phyloP scores from a whole-genome alignment of 805 yeast species.

The Kodamaea laetipori region DNA sequence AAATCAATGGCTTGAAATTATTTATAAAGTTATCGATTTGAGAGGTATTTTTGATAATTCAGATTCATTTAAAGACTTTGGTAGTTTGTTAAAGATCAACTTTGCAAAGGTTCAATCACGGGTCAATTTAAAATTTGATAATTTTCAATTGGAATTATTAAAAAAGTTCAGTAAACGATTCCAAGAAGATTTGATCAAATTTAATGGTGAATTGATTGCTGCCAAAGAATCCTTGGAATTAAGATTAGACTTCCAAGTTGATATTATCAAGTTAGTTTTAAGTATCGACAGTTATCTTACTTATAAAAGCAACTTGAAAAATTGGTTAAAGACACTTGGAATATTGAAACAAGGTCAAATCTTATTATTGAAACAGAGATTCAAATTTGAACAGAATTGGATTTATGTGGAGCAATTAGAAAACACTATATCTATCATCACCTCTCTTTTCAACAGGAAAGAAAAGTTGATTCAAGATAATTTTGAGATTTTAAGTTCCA shows the following conservation, averaged over 20 bases:
- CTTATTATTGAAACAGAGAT: slow-evolving; percentile 45
- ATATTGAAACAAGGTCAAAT: slow-evolving; percentile 31
- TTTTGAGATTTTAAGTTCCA: slow-evolving; percentile 42
- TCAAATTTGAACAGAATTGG: slow-evolving; percentile 55
- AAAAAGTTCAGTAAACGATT: slow-evolving; percentile 43
- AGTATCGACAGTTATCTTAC: slow-evolving; percentile 32
- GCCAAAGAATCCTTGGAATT: slow-evolving; percentile 31
- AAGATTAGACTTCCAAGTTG: slow-evolving; percentile 40
- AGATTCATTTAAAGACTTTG: slow-evolving; percentile 42
- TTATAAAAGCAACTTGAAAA: slow-evolving; percentile 9
- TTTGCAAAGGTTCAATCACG: slow-evolving; percentile 56
- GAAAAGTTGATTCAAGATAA: slow-evolving; percentile 42
- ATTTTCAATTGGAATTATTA: slow-evolving; percentile 55
- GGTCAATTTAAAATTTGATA: slow-evolving; percentile 55
- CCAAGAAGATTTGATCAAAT: slow-evolving; percentile 25
- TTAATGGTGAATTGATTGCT: slow-evolving; percentile 32
- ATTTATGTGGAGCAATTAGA: slow-evolving; percentile 64
- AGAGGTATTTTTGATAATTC: slow-evolving; percentile 54
- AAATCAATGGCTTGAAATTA: slow-evolving; percentile 51
- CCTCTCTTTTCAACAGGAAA: slow-evolving; percentile 39
- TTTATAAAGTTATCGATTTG: slow-evolving; percentile 45
- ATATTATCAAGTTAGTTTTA: slow-evolving; percentile 40
- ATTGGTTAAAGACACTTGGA: slow-evolving; percentile 22
- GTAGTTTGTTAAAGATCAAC: slow-evolving; percentile 40
- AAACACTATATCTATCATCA: slow-evolving; percentile 45